Base-by-base conservation (phyloP, 2,329 filamentous ascomycete genomes). In the Akanthomyces lecanii region DNA sequence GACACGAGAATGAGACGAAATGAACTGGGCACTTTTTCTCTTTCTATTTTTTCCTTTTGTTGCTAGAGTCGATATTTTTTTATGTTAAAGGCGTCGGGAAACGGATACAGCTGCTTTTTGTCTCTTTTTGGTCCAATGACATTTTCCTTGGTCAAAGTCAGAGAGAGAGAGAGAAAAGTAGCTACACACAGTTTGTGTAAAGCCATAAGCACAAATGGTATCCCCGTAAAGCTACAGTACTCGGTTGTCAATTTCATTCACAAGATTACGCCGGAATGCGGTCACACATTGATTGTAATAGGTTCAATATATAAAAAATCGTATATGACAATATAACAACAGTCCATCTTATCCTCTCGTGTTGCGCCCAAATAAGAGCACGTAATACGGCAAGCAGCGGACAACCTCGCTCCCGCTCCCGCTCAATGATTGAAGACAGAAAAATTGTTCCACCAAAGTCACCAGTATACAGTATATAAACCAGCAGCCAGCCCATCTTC, bases 401-500 rank as follows among this genome's bases (percentile, higher is more conserved):
- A 21, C 28, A 25, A 5, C 14, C n/a, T 16, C 23, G 55, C 55
- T 47, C 42, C 30, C 28, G 42, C 28, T 25, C 36, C 30, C 28
- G 42, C 28, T 25, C 36, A 28, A 38, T 3, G 42, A 28, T 36
- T 21, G 18, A 45, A 21, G 28, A 60, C 36, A 18, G 44, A 60
- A 33, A 30, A 14, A 12, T 12, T 12, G 47, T 25, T 44, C 25
- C 14, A 30, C 28, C 28, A 30, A 42, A 45, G 25, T 52, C 36
- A 36, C 57, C 36, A 52, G 42, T 60, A 52, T 52, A 52, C 21
- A 60, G 11, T 57, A 57, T 57, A 48, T 23, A 18, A 60, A 54
- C 28, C 12, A 50, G 45, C 55, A 14, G 14, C 16, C 23, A 44
- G 33, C 33, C 33, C 33, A 28, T 36, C 21, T 48, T 40, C 14